These are phyloP conservation scores for Clavispora asparagi DNA, from an alignment of 805 yeast genomes.

Conservation along the genomic window DNA sequence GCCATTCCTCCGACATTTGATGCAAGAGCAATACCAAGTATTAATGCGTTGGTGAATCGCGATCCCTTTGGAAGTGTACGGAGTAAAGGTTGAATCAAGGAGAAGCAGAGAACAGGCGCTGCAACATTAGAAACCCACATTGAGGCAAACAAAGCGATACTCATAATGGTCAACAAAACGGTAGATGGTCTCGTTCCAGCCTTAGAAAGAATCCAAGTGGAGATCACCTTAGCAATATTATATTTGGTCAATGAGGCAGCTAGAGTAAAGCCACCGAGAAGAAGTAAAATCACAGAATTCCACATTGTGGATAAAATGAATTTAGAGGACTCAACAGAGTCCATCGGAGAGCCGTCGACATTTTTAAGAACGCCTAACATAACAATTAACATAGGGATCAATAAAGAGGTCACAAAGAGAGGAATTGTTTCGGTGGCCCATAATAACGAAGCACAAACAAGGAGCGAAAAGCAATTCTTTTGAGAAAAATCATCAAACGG, in stretches of 20 bases:
- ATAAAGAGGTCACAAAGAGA: constrained; percentile 42
- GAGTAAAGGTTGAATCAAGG: constrained; percentile 45
- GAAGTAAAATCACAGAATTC: constrained; percentile 47
- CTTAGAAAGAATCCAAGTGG: constrained; percentile 43
- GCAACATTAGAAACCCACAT: constrained; percentile 60
- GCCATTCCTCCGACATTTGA: constrained; percentile 54
- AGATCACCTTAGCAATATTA: constrained; percentile 45
- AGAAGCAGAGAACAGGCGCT: constrained; percentile 50
- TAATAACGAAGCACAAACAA: constrained; percentile 48
- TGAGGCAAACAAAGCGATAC: constrained; percentile 46
- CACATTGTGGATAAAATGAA: constrained; percentile 47
- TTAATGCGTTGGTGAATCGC: constrained; percentile 35
- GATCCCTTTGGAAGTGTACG: constrained; percentile 37
- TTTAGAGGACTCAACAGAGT: constrained; percentile 36
- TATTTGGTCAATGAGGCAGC: constrained; percentile 53
- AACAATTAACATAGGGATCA: constrained; percentile 45
- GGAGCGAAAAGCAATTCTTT: constrained; percentile 64
- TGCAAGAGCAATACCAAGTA: constrained; percentile 46
- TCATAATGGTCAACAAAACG: constrained; percentile 45
- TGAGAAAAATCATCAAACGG: constrained; percentile 64
- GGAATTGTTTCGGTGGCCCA: constrained; percentile 54
- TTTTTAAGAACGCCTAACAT: constrained; percentile 45
- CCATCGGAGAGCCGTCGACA: constrained; percentile 43
- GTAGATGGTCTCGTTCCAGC: constrained; percentile 50
- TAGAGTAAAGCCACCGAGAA: constrained; percentile 50